These are phyloP conservation scores for Quercus engelmannii DNA, from an alignment of 306 rosid genomes.

Conservation along the genomic window DNA sequence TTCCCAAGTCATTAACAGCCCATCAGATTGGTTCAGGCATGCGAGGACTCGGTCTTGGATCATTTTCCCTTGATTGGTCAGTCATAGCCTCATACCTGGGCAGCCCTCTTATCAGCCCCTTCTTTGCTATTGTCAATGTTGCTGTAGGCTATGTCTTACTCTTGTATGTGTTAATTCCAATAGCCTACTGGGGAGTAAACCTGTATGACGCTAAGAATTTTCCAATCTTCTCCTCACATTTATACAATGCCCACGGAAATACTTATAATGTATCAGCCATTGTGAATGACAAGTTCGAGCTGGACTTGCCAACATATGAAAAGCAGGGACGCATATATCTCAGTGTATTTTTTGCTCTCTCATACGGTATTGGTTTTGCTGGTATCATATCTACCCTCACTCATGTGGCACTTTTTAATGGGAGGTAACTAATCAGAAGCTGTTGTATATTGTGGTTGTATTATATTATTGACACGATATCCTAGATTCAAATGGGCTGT, in stretches of 20 bases:
- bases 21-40: slow-evolving; percentile 68
- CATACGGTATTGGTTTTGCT: slow-evolving; percentile 69
- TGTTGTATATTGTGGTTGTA: not conserved
- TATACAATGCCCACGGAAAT: slow-evolving; percentile 40
- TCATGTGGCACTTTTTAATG: slow-evolving; percentile 62
- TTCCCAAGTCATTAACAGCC: slow-evolving; percentile 46
- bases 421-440: slow-evolving; percentile 34
- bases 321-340: slow-evolving; percentile 46
- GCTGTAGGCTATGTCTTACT: slow-evolving; percentile 42
- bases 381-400: slow-evolving; percentile 49
- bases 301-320: slow-evolving; percentile 41
- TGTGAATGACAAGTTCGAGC: slow-evolving; percentile 55
- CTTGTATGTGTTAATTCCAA: slow-evolving; percentile 45
- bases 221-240: slow-evolving; percentile 48
- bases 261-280: slow-evolving; percentile 39
- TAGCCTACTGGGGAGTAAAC: slow-evolving; percentile 53
- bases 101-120: slow-evolving; percentile 59
- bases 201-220: slow-evolving; percentile 48
- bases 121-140: slow-evolving; percentile 50
- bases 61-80: slow-evolving; percentile 59
- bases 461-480: no score
- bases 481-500: not conserved
- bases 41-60: slow-evolving; percentile 57
- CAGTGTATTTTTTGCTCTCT: slow-evolving; percentile 46
- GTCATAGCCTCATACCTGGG: slow-evolving; percentile 47